These are phyloP conservation scores for Leptographium radiaticola DNA, from an alignment of 2,329 filamentous ascomycete species.

Conservation along the genomic window DNA sequence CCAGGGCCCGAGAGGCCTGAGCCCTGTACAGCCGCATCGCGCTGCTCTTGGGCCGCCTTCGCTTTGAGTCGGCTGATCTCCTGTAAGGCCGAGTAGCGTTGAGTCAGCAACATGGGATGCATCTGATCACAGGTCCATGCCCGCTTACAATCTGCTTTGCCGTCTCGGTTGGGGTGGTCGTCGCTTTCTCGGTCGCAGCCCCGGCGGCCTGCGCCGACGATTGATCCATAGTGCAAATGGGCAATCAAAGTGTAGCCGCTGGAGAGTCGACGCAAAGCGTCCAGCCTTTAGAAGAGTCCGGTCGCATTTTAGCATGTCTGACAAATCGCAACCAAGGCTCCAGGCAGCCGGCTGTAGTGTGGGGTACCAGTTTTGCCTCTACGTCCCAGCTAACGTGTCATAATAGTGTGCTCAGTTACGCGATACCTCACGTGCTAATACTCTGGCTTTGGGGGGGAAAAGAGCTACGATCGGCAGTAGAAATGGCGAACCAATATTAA, in stretches of 20 bases:
- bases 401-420: too few species aligned
- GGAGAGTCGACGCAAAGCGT: too few species aligned
- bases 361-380: neutral
- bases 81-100: conserved; percentile 26
- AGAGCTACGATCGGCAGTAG: too few species aligned
- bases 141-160: neutral
- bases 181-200: neutral
- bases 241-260: too few species aligned
- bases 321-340: neutral
- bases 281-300: neutral
- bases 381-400: neutral
- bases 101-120: neutral
- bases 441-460: too few species aligned
- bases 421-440: too few species aligned
- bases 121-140: neutral
- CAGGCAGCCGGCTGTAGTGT: neutral
- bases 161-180: neutral
- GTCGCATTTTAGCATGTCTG: neutral
- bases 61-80: conserved; percentile 81
- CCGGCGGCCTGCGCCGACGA: neutral
- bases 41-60: conserved; percentile 69
- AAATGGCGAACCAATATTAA: too few species aligned
- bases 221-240: neutral
- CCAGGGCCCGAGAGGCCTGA: conserved; percentile 37
- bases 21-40: conserved; percentile 44